phyloP scores from a whole-genome alignment of 164 flowering plant genomes.

The Piper betle region DNA sequence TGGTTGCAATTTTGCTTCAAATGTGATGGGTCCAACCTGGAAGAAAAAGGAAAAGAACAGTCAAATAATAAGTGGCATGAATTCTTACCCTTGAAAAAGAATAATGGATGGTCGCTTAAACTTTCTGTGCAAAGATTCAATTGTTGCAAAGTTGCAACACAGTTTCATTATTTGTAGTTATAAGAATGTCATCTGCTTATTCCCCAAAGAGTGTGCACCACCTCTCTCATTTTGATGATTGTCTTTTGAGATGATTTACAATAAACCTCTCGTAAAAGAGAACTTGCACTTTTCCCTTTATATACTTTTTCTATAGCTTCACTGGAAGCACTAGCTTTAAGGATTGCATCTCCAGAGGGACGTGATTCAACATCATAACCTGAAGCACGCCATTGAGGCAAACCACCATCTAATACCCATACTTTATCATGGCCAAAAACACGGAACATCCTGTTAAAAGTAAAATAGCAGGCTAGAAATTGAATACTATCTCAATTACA shows the following conservation, averaged over 20 bases:
- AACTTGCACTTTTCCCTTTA: constrained; percentile 61
- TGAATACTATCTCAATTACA: neutral
- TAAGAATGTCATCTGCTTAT: neutral
- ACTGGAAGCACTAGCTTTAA: constrained; percentile 97
- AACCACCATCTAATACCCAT: constrained; percentile 97
- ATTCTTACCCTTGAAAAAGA: neutral
- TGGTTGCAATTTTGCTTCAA: constrained; percentile 69
- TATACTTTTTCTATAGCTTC: constrained; percentile 94
- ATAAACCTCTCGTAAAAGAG: neutral
- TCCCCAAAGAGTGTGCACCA: no score
- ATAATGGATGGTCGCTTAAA: neutral
- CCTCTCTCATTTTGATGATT: no score
- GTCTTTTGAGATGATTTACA: no score
- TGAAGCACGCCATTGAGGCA: constrained; percentile 93
- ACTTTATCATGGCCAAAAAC: constrained; percentile 95
- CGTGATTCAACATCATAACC: constrained; percentile 99
- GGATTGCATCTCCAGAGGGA: constrained; percentile 93
- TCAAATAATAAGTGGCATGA: neutral
- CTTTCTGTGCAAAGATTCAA: neutral
- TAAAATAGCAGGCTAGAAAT: neutral
- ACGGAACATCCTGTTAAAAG: constrained; percentile 82
- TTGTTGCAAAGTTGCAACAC: neutral
- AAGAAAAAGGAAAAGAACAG: neutral
- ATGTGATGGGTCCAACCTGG: constrained; percentile 75
- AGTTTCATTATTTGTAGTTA: no score